phyloP scores from a whole-genome alignment of 768 basidiomycete species.

The Hericium alpestre region DNA sequence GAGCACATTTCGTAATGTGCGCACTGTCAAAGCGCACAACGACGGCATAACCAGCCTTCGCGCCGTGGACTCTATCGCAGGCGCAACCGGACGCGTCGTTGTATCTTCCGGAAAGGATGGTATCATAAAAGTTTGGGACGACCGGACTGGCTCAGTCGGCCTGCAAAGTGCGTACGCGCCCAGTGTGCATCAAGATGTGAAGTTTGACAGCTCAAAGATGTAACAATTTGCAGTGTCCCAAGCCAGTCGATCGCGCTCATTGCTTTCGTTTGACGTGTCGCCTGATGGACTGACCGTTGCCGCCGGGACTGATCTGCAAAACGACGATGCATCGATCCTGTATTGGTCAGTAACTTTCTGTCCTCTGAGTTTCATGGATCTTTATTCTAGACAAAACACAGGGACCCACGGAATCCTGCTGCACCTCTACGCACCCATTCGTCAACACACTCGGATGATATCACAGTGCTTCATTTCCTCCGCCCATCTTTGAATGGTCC shows the following conservation, averaged over 20 bases:
- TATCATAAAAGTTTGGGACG: constrained; percentile 66
- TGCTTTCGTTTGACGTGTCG: constrained; percentile 65
- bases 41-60: constrained; percentile 46
- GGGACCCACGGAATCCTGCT: constrained; percentile 77
- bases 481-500: not conserved
- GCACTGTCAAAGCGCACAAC: constrained; percentile 46
- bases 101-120: constrained; percentile 67
- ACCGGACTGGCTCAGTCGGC: constrained; percentile 37
- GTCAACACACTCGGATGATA: constrained; percentile 88
- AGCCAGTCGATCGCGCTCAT: constrained; percentile 28
- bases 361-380: constrained; percentile 1
- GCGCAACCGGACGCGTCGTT: constrained; percentile 32
- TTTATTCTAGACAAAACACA: constrained; percentile 17
- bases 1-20: constrained; percentile 33
- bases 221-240: constrained; percentile 33
- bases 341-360: constrained; percentile 53
- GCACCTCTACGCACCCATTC: constrained; percentile 64
- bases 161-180: constrained; percentile 46
- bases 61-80: constrained; percentile 31
- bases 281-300: constrained; percentile 62
- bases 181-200: not conserved
- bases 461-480: constrained; percentile 59
- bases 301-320: constrained; percentile 73
- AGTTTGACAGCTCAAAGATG: constrained; percentile 30
- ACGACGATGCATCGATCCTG: constrained; percentile 71